Evolutionary conservation across 257 asterid species (phyloP).

Genomic region (Penstemon davidsonii): DNA sequence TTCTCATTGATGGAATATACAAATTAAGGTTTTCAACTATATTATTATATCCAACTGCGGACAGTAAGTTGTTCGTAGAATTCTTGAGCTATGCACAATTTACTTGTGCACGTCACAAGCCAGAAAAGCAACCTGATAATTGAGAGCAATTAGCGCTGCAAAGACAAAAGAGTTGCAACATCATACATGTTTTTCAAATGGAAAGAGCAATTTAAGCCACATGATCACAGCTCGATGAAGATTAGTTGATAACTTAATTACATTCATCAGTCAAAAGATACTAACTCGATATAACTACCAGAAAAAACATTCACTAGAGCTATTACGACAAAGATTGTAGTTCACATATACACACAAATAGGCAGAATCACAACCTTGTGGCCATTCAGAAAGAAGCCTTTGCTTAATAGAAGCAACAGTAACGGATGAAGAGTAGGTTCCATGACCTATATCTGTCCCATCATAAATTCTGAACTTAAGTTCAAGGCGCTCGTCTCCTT

Average conservation of each 20-base stretch:
- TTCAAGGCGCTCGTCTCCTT: slow-evolving; percentile 46
- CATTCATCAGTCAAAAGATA: not conserved
- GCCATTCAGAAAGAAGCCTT: slow-evolving; percentile 60
- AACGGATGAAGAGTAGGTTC: slow-evolving; percentile 47
- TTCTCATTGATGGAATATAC: not conserved
- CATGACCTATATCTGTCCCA: slow-evolving; percentile 67
- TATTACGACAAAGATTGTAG: slow-evolving; percentile 7
- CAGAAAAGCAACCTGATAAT: not conserved
- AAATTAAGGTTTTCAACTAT: no score
- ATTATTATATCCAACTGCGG: no score
- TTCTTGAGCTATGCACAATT: not conserved
- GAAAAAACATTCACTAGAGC: not conserved
- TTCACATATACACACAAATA: not conserved
- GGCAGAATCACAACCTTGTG: slow-evolving; percentile 52
- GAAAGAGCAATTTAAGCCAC: not conserved
- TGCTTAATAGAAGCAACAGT: slow-evolving; percentile 50
- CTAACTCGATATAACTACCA: not conserved
- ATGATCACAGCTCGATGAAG: slow-evolving; percentile 1
- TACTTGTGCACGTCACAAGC: slow-evolving; percentile 8
- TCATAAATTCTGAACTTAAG: slow-evolving; percentile 70
- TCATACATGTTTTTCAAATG: not conserved
- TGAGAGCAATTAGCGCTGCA: no score
- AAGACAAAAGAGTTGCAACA: not conserved
- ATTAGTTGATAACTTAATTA: not conserved
- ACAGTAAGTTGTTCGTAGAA: no score